These are phyloP conservation scores for Colletotrichum sp. DNA, from an alignment of 2,329 filamentous ascomycete genomes.

Conservation along the genomic window DNA sequence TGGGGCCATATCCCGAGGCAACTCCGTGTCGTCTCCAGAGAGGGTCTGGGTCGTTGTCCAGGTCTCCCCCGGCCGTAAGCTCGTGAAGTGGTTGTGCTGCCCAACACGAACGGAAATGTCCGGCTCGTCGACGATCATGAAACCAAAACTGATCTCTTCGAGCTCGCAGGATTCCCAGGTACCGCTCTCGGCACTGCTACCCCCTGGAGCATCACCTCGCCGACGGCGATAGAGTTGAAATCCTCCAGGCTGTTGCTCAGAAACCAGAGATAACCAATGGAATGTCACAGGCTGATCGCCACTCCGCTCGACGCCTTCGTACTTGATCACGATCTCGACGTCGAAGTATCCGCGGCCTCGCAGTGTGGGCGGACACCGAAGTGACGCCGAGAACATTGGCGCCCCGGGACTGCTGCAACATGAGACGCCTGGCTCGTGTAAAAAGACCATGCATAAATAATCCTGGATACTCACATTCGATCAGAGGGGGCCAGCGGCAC, in stretches of 20 bases:
- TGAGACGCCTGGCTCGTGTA: not conserved
- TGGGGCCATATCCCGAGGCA: not conserved
- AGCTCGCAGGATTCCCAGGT: not conserved
- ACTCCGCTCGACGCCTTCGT: not conserved
- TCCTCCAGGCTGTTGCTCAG: not conserved
- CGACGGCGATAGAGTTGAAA: not conserved
- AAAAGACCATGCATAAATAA: not conserved
- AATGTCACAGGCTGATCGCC: not conserved
- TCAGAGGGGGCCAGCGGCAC: not conserved
- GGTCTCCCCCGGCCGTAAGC: not conserved
- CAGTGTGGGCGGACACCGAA: not conserved
- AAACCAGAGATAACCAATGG: not conserved
- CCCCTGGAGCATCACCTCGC: not conserved
- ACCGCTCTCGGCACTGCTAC: not conserved
- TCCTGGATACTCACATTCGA: not conserved
- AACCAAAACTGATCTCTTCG: not conserved
- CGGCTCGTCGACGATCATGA: not conserved
- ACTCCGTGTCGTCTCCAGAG: not conserved
- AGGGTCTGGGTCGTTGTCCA: not conserved
- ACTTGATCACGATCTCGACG: not conserved
- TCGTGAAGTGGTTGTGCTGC: not conserved
- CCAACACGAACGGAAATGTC: not conserved
- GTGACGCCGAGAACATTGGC: not conserved
- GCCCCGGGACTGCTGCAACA: not conserved
- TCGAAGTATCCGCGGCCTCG: not conserved